Conservation (phyloP, 2,329 filamentous ascomycete species). For the Verticillium klebahnii region DNA sequence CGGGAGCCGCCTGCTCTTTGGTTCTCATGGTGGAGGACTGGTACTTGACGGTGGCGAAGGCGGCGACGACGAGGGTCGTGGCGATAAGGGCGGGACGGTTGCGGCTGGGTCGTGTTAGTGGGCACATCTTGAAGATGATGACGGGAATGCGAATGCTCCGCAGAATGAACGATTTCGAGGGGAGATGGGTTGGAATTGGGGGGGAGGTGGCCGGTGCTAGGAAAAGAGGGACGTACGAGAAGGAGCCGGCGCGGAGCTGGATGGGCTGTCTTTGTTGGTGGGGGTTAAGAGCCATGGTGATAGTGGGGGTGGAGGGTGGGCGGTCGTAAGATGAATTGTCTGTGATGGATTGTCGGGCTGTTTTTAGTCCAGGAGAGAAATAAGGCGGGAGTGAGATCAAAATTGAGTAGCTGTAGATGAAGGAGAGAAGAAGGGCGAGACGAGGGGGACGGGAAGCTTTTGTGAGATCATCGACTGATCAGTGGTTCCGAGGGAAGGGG, state of each 20-base stretch:
- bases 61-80: constrained; percentile 23
- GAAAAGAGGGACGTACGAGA: constrained; percentile 18
- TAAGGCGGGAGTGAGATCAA: neutral
- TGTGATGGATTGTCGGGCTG: neutral
- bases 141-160: too few relatives aligned
- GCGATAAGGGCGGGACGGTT: constrained; percentile 31
- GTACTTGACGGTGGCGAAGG: constrained; percentile 25
- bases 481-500: neutral
- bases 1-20: constrained; percentile 35
- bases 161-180: too few relatives aligned
- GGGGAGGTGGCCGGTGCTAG: neutral
- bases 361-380: neutral
- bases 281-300: neutral
- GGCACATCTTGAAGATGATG: neutral
- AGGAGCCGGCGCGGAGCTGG: neutral
- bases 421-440: constrained; percentile 3
- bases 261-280: neutral
- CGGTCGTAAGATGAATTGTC: neutral
- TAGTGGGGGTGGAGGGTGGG: neutral
- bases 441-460: neutral
- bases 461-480: neutral
- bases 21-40: constrained; percentile 28
- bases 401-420: neutral
- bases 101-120: constrained; percentile 22
- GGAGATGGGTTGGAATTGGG: neutral